Evolutionary conservation across 2,329 filamentous ascomycete species (phyloP), one percentile per base, ranked within the genome.

Genomic region (Venturia pyrina): DNA sequence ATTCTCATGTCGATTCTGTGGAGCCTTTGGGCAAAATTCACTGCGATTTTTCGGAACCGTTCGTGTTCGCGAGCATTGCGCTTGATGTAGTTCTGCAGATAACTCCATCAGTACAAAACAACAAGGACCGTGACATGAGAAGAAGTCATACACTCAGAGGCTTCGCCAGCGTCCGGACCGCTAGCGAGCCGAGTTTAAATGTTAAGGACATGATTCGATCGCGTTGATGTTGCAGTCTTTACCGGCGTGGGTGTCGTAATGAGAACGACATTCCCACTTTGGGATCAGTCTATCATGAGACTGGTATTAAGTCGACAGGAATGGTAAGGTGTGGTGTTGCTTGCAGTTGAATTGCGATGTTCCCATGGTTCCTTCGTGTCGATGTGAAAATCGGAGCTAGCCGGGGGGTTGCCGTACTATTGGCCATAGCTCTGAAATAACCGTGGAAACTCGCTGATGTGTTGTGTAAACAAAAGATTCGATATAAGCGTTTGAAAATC

Each of bases 1-100:
- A 89, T 83, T 56, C 85, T 83, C 85, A 89, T 89, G 72, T 89
- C 87, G 67, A 88, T 76, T 61, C 83, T 80, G 73, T 89, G 87
- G 41, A 89, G 80, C 11, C 79, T 75, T 73, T 89, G 87, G 11
- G 87, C 87, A 70, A 87, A 83, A 62, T 76, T 78, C 68, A 89
- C 79, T 71, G 86, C 89, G 68, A 85, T 72, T 60, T 77, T 78
- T 60, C 86, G 83, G 73, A 89, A 89, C 13, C 82, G 80, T 65
- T 88, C 85, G 80, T 89, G 87, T 74, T 89, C 86, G 70, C 84
- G 84, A 24, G 87, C 87, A 76, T 88, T 86, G 65, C 80, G 80
- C 75, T 89, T 89, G 74, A 89, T 87, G 73, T 81, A 81, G 71
- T 86, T 88, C 87, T 89, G 72, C 24, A 37, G 17, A n/a, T 3